A percentile compares a stretch with the other conserved stretches of the same genome.
phyloP scores from a whole-genome alignment of 306 rosid species.

The Gynostemma pentaphyllum region DNA sequence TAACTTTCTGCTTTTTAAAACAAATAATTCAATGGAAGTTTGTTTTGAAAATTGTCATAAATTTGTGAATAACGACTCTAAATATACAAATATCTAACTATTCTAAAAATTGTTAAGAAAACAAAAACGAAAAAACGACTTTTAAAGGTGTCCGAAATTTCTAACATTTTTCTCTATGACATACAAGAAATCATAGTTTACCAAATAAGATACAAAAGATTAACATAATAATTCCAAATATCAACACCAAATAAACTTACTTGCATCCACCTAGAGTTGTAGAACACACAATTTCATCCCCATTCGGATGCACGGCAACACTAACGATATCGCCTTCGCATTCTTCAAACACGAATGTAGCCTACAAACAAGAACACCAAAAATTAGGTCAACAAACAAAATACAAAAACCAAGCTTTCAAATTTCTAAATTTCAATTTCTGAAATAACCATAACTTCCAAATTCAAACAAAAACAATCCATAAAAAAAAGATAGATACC shows the following conservation, averaged over 20 bases:
- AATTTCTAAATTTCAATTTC: neutral
- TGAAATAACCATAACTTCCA: neutral
- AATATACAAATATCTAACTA: too few relatives aligned
- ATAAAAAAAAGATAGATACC: constrained; percentile 27
- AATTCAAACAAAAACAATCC: neutral
- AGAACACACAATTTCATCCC: constrained; percentile 72
- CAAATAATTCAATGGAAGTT: too few relatives aligned
- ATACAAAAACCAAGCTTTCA: neutral
- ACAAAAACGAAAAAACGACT: too few relatives aligned
- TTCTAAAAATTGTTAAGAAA: too few relatives aligned
- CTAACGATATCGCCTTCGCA: constrained; percentile 74
- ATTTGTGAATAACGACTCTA: too few relatives aligned
- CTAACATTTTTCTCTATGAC: neutral
- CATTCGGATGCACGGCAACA: constrained; percentile 71
- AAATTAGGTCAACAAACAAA: constrained; percentile 6
- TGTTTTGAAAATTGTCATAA: too few relatives aligned
- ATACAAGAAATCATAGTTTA: neutral
- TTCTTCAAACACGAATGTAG: constrained; percentile 63
- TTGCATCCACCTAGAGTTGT: constrained; percentile 82
- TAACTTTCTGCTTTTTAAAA: too few relatives aligned
- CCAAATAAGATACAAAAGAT: neutral
- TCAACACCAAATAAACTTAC: constrained; percentile 30
- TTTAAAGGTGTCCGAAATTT: too few relatives aligned
- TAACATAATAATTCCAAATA: neutral
- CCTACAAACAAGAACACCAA: constrained; percentile 23